These are phyloP conservation scores for Ustilago vetiveriae DNA, from an alignment of 1,284 basidiomycete species.

Conservation along the genomic window DNA sequence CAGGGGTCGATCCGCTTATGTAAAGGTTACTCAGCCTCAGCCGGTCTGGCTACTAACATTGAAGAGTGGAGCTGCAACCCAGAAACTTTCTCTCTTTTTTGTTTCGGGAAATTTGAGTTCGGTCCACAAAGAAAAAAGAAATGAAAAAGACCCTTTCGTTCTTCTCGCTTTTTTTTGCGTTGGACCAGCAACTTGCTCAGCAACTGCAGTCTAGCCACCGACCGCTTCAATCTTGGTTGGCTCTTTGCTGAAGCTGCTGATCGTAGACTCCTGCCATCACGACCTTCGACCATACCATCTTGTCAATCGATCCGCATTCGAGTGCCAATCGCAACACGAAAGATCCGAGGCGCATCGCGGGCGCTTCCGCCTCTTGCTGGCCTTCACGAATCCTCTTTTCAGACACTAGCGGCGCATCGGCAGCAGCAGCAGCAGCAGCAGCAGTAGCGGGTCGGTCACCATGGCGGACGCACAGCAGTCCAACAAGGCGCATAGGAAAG, in stretches of 20 bases:
- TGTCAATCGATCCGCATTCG: neutral
- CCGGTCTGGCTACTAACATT: neutral
- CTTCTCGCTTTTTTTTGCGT: slow-evolving; percentile 2
- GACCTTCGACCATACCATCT: neutral
- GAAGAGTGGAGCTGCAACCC: slow-evolving; percentile 14
- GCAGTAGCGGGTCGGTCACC: neutral
- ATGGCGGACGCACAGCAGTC: slow-evolving; percentile 59
- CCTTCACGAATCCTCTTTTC: neutral
- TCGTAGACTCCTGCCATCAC: too few species aligned
- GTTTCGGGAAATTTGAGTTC: slow-evolving; percentile 25
- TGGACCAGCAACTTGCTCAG: slow-evolving; percentile 1
- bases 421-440: too few species aligned
- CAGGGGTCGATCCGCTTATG: neutral
- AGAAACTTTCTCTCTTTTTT: too few species aligned
- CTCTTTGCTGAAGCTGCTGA: too few species aligned
- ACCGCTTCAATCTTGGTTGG: too few species aligned
- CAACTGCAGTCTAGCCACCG: too few species aligned
- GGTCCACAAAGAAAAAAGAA: slow-evolving; percentile 2
- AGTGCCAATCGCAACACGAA: too few species aligned
- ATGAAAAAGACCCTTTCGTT: too few species aligned
- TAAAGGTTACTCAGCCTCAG: too few species aligned
- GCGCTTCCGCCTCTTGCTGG: neutral
- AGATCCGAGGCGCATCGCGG: neutral
- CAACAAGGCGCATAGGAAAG: slow-evolving; percentile 60
- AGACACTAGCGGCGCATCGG: too few species aligned